Conservation (phyloP, 768 basidiomycete species). For the Hebeloma cylindrosporum region DNA sequence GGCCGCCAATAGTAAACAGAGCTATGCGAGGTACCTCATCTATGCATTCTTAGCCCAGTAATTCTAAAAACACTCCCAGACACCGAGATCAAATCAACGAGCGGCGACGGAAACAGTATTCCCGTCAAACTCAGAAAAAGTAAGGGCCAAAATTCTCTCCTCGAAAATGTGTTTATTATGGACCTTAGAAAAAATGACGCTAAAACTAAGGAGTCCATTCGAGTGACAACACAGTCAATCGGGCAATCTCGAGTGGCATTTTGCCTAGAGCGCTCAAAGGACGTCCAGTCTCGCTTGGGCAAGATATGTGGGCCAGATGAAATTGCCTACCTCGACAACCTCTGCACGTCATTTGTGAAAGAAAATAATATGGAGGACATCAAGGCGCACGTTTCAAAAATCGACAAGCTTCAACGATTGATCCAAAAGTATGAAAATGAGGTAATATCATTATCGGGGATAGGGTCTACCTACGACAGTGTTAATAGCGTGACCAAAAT, state of each 20-base stretch:
- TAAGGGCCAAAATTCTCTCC: background rate
- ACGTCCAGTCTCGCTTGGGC: background rate
- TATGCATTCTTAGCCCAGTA: background rate
- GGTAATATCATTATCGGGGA: constrained; percentile 3
- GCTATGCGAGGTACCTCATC: constrained; percentile 11
- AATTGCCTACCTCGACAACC: background rate
- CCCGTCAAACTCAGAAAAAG: background rate
- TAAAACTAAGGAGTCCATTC: background rate
- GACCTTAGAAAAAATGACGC: background rate
- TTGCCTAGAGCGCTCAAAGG: too few species aligned
- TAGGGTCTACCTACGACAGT: background rate
- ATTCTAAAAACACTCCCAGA: background rate
- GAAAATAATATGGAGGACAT: constrained; percentile 6
- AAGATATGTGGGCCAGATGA: background rate
- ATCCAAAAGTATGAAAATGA: constrained; percentile 4
- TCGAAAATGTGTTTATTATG: background rate
- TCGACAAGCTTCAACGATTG: constrained; percentile 4
- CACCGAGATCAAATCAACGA: background rate
- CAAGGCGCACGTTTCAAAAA: background rate
- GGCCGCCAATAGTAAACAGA: constrained; percentile 10
- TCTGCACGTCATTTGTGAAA: background rate
- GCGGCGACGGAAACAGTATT: background rate
- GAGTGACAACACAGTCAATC: too few species aligned
- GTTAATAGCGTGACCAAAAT: background rate
- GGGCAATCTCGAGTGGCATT: too few species aligned